Conservation (phyloP, 768 basidiomycete species). For the Suillus bovinus region DNA sequence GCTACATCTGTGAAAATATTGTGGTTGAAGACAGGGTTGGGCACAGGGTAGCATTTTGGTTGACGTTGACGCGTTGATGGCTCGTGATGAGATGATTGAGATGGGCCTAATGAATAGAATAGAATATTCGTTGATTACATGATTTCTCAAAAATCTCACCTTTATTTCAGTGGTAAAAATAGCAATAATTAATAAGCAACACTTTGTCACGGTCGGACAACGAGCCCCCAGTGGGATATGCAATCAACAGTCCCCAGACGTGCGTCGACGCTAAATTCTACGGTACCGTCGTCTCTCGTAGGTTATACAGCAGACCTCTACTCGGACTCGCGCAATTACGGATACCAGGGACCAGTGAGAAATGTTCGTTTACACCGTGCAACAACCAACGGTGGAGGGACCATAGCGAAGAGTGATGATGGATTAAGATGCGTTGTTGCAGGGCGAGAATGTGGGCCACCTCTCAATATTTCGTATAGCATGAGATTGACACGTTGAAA, state of each 20-base stretch:
- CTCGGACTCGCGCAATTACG: constrained; percentile 45
- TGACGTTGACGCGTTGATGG: no score
- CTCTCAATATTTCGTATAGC: constrained; percentile 13
- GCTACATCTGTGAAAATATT: no score
- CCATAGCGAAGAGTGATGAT: constrained; percentile 69
- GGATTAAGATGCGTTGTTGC: constrained; percentile 68
- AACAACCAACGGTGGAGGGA: constrained; percentile 60
- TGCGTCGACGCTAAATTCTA: constrained; percentile 25
- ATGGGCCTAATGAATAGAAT: no score
- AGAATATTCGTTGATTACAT: no score
- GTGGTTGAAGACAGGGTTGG: no score
- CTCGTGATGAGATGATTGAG: no score
- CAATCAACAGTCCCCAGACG: constrained; percentile 27
- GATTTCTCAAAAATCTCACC: no score
- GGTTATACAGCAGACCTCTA: constrained; percentile 31
- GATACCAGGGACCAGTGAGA: constrained; percentile 45
- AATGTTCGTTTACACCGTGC: constrained; percentile 63
- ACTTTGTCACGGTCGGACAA: no score
- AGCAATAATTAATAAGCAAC: no score
- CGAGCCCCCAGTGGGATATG: constrained; percentile 19
- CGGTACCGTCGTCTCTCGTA: constrained; percentile 5
- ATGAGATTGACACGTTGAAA: background rate
- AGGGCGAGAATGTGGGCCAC: constrained; percentile 70
- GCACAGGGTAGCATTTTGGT: no score
- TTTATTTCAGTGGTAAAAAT: no score